Base-by-base conservation (phyloP, 148 eudicot genomes). In the Polygonum maritimum region DNA sequence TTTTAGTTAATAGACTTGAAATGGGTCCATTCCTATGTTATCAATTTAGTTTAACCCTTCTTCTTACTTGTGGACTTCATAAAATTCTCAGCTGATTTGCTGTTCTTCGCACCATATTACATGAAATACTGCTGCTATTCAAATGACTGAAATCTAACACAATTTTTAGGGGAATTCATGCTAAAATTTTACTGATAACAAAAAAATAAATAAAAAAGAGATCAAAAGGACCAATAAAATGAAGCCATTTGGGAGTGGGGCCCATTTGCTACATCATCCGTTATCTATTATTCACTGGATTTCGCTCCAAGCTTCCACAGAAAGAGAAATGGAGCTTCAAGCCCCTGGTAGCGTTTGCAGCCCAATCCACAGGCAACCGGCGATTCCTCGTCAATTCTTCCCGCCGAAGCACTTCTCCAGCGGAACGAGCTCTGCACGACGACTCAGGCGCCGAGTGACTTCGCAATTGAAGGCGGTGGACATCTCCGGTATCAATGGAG, bases 401-500 rank as follows among this genome's bases (percentile, higher is more conserved):
- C 57, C 67, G 18, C 78, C 77, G 12, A 12, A 33, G 8, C 11
- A 76, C 48, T 26, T 48, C n/a, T 33, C 33, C 0, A 41, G 58
- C 54, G 67, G 74, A 16, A 39, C 78, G 6, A 82, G 71, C 52
- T 74, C 79, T 8, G 4, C 63, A 63, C 73, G 49, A 63, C 73
- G 49, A 44, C 70, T 57, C 48, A 80, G 87, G 72, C 79, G 81
- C n/a, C 84, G 71, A 10, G 79, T 88, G 35, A 78, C 83, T 70
- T 83, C 92, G 75, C 80, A 83, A 82, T 87, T 87, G 33, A 84
- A 81, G 47, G 74, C 87, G 6, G 77, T 72, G 3, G 79, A 79
- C 26, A 60, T 81, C 69, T 38, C 76, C 78, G 81, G 77, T 41
- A 65, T 33, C 0, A 71, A 71, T 74, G 76, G 78, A 26, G 75